Base-by-base conservation (phyloP, 176 grass and related monocot species). In the Triticum urartu region DNA sequence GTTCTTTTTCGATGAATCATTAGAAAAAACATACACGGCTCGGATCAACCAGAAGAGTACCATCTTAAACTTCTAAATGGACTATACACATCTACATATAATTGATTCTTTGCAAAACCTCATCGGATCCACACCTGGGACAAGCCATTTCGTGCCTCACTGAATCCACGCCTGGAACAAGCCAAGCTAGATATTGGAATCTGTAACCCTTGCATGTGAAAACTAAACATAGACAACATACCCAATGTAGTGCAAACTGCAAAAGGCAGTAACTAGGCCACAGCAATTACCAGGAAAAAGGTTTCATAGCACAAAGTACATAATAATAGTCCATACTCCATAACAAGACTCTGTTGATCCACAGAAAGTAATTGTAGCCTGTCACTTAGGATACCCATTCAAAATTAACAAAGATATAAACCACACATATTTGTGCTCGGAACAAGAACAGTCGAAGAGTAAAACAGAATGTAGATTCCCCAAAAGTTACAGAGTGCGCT, bases 401-500 rank as follows among this genome's bases (percentile, higher is more conserved):
- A 84, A 89, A 68, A 21, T 12, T 68, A 34, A 34, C 6, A 25
- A 81, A 76, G 5, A 17, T 15, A 17, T 15, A 69, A 79, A 79
- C 9, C 38, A 40, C 25, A 59, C 56, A 83, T 82, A 88, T 58
- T 66, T 91, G 48, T 69, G 68, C 39, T 47, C 4, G 33, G 38
- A 68, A 32, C 21, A 84, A 69, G 68, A 75, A 36, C 89, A 13
- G 70, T 13, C 34, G 47, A 76, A 84, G 89, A 79, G 75, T 87
- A 72, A 85, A 90, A 66, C 63, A 87, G 43, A 80, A 60, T 68
- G 33, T 72, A 75, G 75, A 60, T 79, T 67, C 80, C 80, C 60
- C 5, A 75, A 78, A 83, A 91, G 76, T 70, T 75, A 87, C 52
- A 85, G 50, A 77, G 73, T 64, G 77, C 68, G 75, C 39, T 64